phyloP scores from a whole-genome alignment of 176 grass and related monocot species.

The Pontederia crassipes region DNA sequence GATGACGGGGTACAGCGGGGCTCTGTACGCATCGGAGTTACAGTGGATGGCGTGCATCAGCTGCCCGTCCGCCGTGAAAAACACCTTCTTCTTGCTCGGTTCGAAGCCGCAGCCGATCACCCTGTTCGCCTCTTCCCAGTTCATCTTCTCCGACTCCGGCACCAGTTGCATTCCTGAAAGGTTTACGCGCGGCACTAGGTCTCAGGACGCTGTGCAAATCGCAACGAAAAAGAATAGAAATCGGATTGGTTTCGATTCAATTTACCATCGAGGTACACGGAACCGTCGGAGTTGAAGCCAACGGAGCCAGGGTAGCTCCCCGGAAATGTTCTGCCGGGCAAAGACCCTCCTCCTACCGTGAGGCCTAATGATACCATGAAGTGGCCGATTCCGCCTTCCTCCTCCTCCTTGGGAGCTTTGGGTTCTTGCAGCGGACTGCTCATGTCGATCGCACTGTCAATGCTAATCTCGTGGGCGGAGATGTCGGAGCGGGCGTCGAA shows the following conservation, averaged over 20 bases:
- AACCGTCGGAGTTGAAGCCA: slow-evolving; percentile 85
- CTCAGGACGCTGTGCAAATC: neutral
- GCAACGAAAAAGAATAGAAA: neutral
- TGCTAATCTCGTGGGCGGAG: neutral
- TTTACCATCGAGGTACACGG: slow-evolving; percentile 80
- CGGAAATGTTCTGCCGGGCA: slow-evolving; percentile 19
- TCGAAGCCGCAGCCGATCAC: slow-evolving; percentile 85
- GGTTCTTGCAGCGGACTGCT: slow-evolving; percentile 19
- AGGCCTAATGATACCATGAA: slow-evolving; percentile 61
- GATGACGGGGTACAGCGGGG: slow-evolving; percentile 62
- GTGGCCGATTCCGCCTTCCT: slow-evolving; percentile 23
- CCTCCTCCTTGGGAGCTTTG: slow-evolving; percentile 21
- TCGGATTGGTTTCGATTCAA: neutral
- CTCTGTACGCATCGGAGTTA: slow-evolving; percentile 59
- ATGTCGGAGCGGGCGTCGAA: neutral
- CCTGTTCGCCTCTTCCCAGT: slow-evolving; percentile 64
- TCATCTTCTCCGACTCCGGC: slow-evolving; percentile 56
- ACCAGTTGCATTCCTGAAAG: slow-evolving; percentile 74
- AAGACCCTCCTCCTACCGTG: slow-evolving; percentile 4
- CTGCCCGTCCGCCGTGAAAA: slow-evolving; percentile 85
- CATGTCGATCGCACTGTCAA: neutral
- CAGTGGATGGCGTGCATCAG: slow-evolving; percentile 62
- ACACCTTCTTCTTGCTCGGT: slow-evolving; percentile 72
- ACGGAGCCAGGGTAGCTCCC: slow-evolving; percentile 70
- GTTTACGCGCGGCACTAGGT: neutral